A percentile compares a stretch with the other conserved stretches of the same genome.
phyloP scores from a whole-genome alignment of 106 monocot species.

The Triglochin maritima region DNA sequence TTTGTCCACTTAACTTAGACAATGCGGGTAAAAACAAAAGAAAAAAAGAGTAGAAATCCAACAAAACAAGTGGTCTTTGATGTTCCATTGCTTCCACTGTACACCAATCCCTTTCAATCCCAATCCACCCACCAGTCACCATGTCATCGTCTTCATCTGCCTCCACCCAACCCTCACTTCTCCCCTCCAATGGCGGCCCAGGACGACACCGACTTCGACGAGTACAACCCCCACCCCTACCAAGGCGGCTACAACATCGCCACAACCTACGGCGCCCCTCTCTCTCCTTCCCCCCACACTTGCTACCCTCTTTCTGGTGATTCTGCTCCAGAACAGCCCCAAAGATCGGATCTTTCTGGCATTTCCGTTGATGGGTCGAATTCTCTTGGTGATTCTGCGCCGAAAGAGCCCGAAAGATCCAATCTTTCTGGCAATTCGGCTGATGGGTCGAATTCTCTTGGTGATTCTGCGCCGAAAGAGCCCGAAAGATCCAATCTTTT shows the following conservation, averaged over 20 bases:
- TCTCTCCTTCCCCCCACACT: constrained; percentile 46
- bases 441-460: background rate
- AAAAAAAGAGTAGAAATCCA: too few relatives aligned
- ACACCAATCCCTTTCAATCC: too few relatives aligned
- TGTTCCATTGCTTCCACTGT: too few relatives aligned
- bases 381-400: constrained; percentile 1
- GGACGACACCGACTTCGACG: constrained; percentile 32
- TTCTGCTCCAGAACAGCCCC: background rate
- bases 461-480: background rate
- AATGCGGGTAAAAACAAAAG: too few relatives aligned
- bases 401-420: background rate
- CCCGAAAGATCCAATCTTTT: too few relatives aligned
- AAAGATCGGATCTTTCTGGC: too few relatives aligned
- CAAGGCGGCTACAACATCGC: constrained; percentile 78
- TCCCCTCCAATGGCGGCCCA: background rate
- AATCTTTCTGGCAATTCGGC: background rate
- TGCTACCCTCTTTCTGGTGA: constrained; percentile 47
- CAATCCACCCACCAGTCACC: background rate
- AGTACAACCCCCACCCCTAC: constrained; percentile 81
- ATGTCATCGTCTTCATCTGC: background rate
- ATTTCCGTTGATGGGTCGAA: background rate
- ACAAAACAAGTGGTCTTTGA: too few relatives aligned
- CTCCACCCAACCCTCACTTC: background rate
- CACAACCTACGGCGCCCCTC: constrained; percentile 69
- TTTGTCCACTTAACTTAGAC: too few relatives aligned